Percentiles rank a stretch among this genome's conserved stretches.
Conservation (phyloP, 495 filamentous ascomycete genomes). For the Talaromyces stipitatus region DNA sequence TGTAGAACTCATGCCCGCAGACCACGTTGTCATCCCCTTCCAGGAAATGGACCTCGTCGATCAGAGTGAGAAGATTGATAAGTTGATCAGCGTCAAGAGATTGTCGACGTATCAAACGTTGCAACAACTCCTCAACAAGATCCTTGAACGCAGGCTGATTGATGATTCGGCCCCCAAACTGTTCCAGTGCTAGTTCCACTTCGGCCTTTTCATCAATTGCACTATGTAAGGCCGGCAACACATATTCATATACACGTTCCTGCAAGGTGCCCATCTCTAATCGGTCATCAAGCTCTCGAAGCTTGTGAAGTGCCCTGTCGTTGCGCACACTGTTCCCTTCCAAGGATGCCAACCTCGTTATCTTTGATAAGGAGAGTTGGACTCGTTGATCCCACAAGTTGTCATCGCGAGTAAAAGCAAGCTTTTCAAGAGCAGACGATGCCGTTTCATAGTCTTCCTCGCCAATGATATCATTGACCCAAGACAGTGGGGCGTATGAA, state of each 20-base stretch:
- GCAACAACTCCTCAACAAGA: slow-evolving; percentile 57
- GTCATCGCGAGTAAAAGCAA: slow-evolving; percentile 59
- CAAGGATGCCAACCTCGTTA: slow-evolving; percentile 60
- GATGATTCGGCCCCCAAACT: slow-evolving; percentile 49
- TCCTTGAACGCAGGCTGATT: slow-evolving; percentile 56
- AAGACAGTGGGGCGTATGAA: slow-evolving; percentile 67
- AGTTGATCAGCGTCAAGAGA: slow-evolving; percentile 59
- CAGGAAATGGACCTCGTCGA: slow-evolving; percentile 28
- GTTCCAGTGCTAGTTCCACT: slow-evolving; percentile 62
- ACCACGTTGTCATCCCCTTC: slow-evolving; percentile 30
- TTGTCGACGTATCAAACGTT: slow-evolving; percentile 57
- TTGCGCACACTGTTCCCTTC: slow-evolving; percentile 16
- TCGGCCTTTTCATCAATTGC: slow-evolving; percentile 75
- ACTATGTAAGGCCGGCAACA: slow-evolving; percentile 47
- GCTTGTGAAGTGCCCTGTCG: slow-evolving; percentile 22
- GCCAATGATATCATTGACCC: slow-evolving; percentile 83
- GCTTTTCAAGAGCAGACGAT: slow-evolving; percentile 52
- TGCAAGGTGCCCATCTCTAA: slow-evolving; percentile 64
- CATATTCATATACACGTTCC: slow-evolving; percentile 56
- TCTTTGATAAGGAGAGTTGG: slow-evolving; percentile 78
- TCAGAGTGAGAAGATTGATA: slow-evolving; percentile 76
- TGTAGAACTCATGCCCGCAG: slow-evolving; percentile 52
- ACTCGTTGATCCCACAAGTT: slow-evolving; percentile 86
- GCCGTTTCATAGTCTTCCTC: slow-evolving; percentile 67
- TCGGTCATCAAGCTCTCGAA: slow-evolving; percentile 47